Evolutionary conservation across 2,329 filamentous ascomycete genomes (phyloP).

Genomic region (Penicillium sp.): DNA sequence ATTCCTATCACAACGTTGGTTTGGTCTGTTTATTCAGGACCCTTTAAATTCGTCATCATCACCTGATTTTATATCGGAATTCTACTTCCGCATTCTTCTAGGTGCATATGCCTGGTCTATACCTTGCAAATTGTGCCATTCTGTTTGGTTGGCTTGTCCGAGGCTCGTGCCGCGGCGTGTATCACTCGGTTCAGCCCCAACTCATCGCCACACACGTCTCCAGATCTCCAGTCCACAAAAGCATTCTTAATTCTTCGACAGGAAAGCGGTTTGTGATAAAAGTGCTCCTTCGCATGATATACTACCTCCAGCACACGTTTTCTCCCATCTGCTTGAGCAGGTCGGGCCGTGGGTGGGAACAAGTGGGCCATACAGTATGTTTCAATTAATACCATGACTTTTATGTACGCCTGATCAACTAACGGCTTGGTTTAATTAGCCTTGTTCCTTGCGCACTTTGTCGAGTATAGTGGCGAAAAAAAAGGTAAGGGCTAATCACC

Average conservation of each 20-base stretch:
- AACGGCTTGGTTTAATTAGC: constrained; percentile 17
- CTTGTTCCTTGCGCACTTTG: constrained; percentile 15
- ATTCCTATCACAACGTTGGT: too few species aligned
- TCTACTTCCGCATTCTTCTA: neutral
- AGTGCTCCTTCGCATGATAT: too few species aligned
- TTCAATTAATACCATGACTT: constrained; percentile 12
- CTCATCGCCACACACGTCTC: neutral
- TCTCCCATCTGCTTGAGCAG: too few species aligned
- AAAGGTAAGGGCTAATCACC: constrained; percentile 19
- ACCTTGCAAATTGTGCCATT: neutral
- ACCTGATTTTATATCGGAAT: too few species aligned
- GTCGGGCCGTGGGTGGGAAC: too few species aligned
- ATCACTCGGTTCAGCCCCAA: constrained; percentile 1
- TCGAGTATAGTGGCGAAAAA: constrained; percentile 21
- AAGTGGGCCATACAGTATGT: constrained; percentile 14
- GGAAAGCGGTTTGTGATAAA: too few species aligned
- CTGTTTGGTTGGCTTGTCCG: neutral
- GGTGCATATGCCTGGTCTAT: neutral
- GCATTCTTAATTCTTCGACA: too few species aligned
- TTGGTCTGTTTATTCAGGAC: too few species aligned
- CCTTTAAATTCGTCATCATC: too few species aligned
- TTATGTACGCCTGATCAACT: constrained; percentile 12
- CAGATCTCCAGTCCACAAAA: too few species aligned
- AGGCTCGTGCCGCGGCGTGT: constrained; percentile 2
- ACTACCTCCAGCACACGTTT: too few species aligned